These are phyloP conservation scores for Peniophora sp. DNA, from an alignment of 1,284 basidiomycete species.

Conservation along the genomic window DNA sequence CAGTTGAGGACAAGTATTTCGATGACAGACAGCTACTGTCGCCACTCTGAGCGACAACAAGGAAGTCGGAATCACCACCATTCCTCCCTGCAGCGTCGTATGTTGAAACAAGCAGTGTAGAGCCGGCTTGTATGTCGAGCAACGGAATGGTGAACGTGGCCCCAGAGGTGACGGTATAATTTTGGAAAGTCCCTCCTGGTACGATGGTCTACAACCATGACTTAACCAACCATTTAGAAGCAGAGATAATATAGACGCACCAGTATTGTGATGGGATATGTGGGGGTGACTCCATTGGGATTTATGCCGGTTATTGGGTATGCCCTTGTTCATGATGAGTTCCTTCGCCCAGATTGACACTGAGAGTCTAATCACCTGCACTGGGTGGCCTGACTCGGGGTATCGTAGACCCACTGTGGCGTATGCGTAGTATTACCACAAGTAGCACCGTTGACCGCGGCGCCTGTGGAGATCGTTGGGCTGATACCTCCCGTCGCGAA, in stretches of 20 bases:
- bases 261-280: conserved; percentile 52
- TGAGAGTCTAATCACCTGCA: conserved; percentile 39
- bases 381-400: conserved; percentile 49
- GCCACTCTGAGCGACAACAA: conserved; percentile 39
- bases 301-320: conserved; percentile 35
- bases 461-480: conserved; percentile 39
- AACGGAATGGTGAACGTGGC: conserved; percentile 48
- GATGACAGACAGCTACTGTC: conserved; percentile 44
- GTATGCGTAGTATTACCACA: too few species aligned
- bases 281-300: conserved; percentile 35
- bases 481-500: conserved; percentile 60
- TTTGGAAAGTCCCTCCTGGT: conserved; percentile 48
- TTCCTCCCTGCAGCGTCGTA: conserved; percentile 45
- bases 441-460: conserved; percentile 11
- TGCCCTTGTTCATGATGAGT: conserved; percentile 26
- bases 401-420: conserved; percentile 24
- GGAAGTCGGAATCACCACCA: conserved; percentile 51
- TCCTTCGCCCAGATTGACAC: too few species aligned
- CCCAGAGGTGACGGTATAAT: conserved; percentile 37
- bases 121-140: conserved; percentile 46
- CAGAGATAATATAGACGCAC: conserved; percentile 28
- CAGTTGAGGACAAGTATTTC: conserved; percentile 42
- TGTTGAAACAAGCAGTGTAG: conserved; percentile 54
- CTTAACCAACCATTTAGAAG: background rate
- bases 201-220: conserved; percentile 22